Base-by-base conservation (phyloP, 805 yeast genomes). In the Cyberlindnera saturnus region DNA sequence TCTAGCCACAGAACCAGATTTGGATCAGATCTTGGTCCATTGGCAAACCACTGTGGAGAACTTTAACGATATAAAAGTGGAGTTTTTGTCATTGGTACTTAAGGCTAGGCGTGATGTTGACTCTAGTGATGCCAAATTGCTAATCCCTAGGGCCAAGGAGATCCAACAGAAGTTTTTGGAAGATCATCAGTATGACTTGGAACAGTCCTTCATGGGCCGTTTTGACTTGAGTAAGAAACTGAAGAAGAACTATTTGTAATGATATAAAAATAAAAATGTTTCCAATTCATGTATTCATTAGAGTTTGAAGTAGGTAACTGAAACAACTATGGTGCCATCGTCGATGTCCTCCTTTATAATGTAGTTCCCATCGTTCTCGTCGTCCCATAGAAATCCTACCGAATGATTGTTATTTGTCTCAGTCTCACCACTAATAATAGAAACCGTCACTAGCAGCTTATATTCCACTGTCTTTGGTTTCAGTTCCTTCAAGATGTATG, bases 1-100 rank as follows among this genome's bases (percentile, higher is more conserved):
- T 36, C 62, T 81, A 39, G 64, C 80, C 35, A 72, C 66, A 6
- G 61, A 75, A 34, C 59, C 74, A 52, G 62, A 66, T 3, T 63
- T 67, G 8, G 72, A 68, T n/a, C 75, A 72, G 29, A 66, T 80
- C 20, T 54, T 73, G n/a, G 68, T 59, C 23, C 70, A 75, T 43
- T 85, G 89, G 81, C 70, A 70, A 55, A 77, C 74, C 36, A 74
- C 85, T 32, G 66, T 88, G 41, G 67, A 69, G 11, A 74, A 74
- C 34, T 88, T 82, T 66, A 81, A 87, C 65, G 89, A 87, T 59
- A 81, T 90, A 45, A 89, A 95, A 0, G 64, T 82, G 7, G 82
- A 77, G 40, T 75, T 88, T 55, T 71, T 90, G 35, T 76, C 75
- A 36, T 80, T 81, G 13, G 73, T 88, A 34, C 69, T 89, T 41